Base-by-base conservation (phyloP, 2,329 filamentous ascomycete species). In the Colletotrichum simmondsii region DNA sequence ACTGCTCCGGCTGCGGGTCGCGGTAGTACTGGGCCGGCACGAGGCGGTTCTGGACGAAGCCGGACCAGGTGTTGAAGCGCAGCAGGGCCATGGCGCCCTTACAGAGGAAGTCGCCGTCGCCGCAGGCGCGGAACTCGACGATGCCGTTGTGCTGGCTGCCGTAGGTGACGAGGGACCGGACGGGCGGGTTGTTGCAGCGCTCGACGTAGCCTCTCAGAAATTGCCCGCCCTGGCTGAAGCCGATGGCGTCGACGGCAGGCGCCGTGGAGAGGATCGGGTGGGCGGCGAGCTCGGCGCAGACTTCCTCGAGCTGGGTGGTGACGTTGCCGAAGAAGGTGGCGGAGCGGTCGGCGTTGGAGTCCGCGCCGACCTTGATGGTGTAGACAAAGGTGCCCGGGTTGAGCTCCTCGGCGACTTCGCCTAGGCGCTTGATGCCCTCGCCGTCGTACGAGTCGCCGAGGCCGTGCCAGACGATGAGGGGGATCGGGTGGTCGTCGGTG, bases 1-100 rank as follows among this genome's bases (percentile, higher is more conserved):
- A 83, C 80, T 95, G 85, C 72, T 86, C 81, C 78, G 84, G 84
- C 70, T 84, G 80, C 73, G 90, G 89, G 75, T 95, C 90, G 65
- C 96, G 93, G 86, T 93, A 98, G 86, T 99, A 99, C 85, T 99
- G 97, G 37, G 97, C 96, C 0, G 97, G 97, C 4, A 99, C 94
- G 10, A 98, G 87, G 22, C 90, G 90, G 64, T 86, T 87, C 86
- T 98, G 97, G 6, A 97, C 94, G 77, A 93, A 93, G 30, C 83
- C 80, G 52, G 90, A 91, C 94, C 95, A 99, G 2, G 93, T 95
- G 78, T 96, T 96, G 56, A 90, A 90, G 72, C 91, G 90, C 65
- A 99, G 86, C 56, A 98, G 85, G 0, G 91, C 92, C 84, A 96
- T 93, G 58, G 94, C 94, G 30, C 91, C 91, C 74, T 92, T 91